Evolutionary conservation across 176 grass and related monocot species (phyloP), one percentile per base, ranked within the genome.

Genomic region (Hordeum vulgare): DNA sequence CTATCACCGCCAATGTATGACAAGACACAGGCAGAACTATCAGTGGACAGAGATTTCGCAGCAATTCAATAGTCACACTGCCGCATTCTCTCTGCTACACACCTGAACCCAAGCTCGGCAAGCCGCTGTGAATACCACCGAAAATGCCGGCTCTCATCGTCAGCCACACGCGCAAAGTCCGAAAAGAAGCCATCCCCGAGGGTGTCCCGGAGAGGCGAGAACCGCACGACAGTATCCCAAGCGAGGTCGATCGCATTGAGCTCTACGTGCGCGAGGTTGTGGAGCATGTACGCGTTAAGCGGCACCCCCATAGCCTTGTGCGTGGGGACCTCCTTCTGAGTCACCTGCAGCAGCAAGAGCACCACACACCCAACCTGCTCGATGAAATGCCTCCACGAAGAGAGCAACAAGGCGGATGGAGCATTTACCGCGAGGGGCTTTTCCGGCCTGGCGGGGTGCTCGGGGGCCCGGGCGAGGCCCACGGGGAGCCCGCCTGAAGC

Each of bases 171-270:
- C 4, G 93, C 93, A 56, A 98, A 98, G 60, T 98, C 93, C 0
- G 81, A 35, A 21, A 98, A 98, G 85, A 98, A 98, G 4, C 86
- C 89, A 9, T 98, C 93, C 1, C 90, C 93, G 13, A 98, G 87
- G 0, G 82, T 83, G 58, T 88, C 87, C 27, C 71, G 78, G 77
- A 98, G 80, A 0, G 85, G 89, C 31, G 96, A 89, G 91, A 98
- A 98, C 27, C 96, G 90, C 80, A 90, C 93, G 7, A 98, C 93
- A 0, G 93, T 98, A 74, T 98, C 93, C 96, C 96, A 98, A 5
- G 96, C 96, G 20, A 98, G 91, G 79, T 98, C 91, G 27, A 94
- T 95, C 12, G 93, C 96, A 35, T 98, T 98, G 42, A 98, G 93
- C 90, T 98, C 96, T 1, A 98, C 96, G 69, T 95, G 96, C 11